Conservation (phyloP, 352 stramenopile genomes). For the Phytophthora tentaculata region DNA sequence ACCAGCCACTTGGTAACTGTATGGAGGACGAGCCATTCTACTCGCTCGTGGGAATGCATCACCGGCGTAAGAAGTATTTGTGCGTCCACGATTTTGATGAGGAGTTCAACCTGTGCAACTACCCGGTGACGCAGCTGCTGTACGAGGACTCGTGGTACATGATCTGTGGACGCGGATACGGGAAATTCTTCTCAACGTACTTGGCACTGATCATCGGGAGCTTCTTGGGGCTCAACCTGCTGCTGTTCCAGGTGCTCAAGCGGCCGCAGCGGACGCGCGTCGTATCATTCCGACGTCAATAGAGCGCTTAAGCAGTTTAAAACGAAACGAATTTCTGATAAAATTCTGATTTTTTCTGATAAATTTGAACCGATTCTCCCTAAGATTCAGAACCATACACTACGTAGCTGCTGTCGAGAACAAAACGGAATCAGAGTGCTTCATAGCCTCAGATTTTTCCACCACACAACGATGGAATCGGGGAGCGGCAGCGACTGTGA, state of each 20-base stretch:
- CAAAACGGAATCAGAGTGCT: no score
- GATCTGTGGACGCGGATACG: slow-evolving; percentile 81
- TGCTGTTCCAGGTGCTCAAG: slow-evolving; percentile 81
- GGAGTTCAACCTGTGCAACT: slow-evolving; percentile 86
- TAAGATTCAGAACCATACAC: no score
- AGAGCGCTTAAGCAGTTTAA: no score
- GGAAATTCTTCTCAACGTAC: slow-evolving; percentile 57
- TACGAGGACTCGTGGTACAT: slow-evolving; percentile 86
- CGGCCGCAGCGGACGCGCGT: slow-evolving; percentile 60
- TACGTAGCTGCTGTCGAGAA: no score
- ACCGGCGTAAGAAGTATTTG: slow-evolving; percentile 70
- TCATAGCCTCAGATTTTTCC: no score
- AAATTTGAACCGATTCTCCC: no score
- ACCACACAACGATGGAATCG: no score
- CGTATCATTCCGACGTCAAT: slow-evolving; percentile 65
- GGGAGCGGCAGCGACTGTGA: no score
- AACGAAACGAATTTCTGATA: no score
- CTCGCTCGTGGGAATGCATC: slow-evolving; percentile 62
- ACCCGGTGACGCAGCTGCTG: slow-evolving; percentile 71
- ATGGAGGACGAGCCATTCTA: slow-evolving; percentile 61
- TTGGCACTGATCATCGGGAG: slow-evolving; percentile 50
- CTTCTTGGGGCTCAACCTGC: slow-evolving; percentile 57
- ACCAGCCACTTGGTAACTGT: slow-evolving; percentile 80
- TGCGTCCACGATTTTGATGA: slow-evolving; percentile 86
- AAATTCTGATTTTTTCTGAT: no score